These are phyloP conservation scores for Diplodia seriata DNA, from an alignment of 2,329 filamentous ascomycete species.

Conservation along the genomic window DNA sequence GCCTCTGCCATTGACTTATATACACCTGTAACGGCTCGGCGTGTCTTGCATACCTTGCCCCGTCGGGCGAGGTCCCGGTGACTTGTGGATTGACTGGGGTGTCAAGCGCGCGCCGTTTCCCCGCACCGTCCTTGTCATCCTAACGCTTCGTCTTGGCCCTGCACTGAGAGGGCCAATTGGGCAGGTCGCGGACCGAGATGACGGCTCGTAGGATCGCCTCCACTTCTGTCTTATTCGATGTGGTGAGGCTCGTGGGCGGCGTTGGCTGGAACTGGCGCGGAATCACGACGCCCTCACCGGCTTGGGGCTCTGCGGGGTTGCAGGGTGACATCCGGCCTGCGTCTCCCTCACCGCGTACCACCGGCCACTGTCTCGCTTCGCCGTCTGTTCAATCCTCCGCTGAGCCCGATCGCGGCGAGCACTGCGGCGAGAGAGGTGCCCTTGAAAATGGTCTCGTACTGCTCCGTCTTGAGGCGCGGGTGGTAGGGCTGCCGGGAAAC, in stretches of 20 bases:
- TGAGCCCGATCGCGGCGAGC: neutral
- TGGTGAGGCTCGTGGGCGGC: neutral
- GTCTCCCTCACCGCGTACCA: neutral
- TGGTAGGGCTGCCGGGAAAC: constrained; percentile 46
- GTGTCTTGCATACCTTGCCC: constrained; percentile 22
- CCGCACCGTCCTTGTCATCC: constrained; percentile 27
- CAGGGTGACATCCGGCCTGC: neutral
- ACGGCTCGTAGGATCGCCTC: neutral
- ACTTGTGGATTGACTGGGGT: constrained; percentile 15
- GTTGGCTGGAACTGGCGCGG: neutral
- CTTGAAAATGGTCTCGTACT: constrained; percentile 50
- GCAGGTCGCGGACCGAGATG: constrained; percentile 14
- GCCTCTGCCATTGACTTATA: constrained; percentile 26
- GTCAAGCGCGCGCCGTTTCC: constrained; percentile 7
- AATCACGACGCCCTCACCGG: neutral
- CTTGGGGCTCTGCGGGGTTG: constrained; percentile 16
- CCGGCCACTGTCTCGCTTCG: neutral
- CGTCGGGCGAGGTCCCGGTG: neutral
- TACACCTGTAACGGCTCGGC: constrained; percentile 9
- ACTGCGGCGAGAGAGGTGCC: constrained; percentile 41
- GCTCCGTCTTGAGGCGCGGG: constrained; percentile 44
- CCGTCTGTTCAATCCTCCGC: constrained; percentile 1
- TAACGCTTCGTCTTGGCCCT: constrained; percentile 7
- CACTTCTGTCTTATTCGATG: constrained; percentile 1
- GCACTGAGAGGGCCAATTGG: constrained; percentile 13